Evolutionary conservation across 331 rosid genomes (phyloP), one percentile per base, ranked within the genome.

Genomic region (Pyracantha coccinea): DNA sequence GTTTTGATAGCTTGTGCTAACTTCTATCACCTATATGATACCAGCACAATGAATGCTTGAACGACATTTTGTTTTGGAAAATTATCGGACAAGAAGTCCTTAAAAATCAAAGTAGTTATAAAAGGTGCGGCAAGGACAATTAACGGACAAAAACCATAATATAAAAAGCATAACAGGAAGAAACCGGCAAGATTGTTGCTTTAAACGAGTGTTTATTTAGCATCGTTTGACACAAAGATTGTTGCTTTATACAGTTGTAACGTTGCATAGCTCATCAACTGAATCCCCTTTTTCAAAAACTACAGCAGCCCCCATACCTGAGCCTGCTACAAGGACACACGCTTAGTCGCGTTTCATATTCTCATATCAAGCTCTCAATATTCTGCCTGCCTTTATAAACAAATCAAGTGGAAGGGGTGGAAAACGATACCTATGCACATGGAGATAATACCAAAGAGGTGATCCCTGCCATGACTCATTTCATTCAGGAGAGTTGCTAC

Each of bases 271-370:
- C 72, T 78, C 81, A 69, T 92, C 88, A 65, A 66, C 79, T 7
- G 41, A 78, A 76, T 88, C 94, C 12, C 91, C 98, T 74, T 96
- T 87, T 78, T 93, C 97, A 62, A 93, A 82, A 29, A 91, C 96
- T 44, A 96, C 98, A 33, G 97, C 96, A 78, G 98, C 97, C 24
- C 96, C 96, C 98, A 93, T 91, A 6, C 96, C 97, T 4, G 94
- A 80, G 59, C 98, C 97, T 88, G 90, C 78, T 79, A 66, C 45
- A 58, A 44, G 62, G 10, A 72, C 69, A 69, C 63, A 77, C 33
- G 68, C 81, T 74, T 79, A 68, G 41, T 54, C 25, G 11, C 19
- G 15, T 41, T 8, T 7, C 9, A 50, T 53, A 63, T 65, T 32
- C 25, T 44, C 25, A 73, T 19, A 69, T 15, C 8, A 5, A 57